A percentile compares a stretch with the other conserved stretches of the same genome.
These are phyloP conservation scores for Fusarium odoratissimum DNA, from an alignment of 2,329 filamentous ascomycete species.

Conservation along the genomic window DNA sequence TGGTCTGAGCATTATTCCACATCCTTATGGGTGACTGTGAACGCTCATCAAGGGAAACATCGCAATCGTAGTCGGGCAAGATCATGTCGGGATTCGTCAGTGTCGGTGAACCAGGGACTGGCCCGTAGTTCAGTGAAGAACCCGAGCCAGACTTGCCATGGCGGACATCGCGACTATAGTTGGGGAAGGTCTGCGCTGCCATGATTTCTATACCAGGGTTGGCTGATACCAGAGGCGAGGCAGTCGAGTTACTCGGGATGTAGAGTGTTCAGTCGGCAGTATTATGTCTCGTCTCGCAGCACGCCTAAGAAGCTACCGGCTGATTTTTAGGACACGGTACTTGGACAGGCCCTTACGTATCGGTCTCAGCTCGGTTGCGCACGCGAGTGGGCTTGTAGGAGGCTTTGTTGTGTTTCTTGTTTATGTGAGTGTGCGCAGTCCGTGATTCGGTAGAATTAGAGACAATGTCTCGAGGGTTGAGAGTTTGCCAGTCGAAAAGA, in stretches of 20 bases:
- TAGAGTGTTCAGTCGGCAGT: background rate
- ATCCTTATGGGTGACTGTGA: constrained; percentile 63
- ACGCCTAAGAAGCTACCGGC: constrained; percentile 11
- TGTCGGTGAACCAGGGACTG: constrained; percentile 79
- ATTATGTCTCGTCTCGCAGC: constrained; percentile 16
- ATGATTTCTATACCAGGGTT: constrained; percentile 35
- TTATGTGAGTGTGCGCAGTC: constrained; percentile 18
- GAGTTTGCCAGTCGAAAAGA: constrained; percentile 27
- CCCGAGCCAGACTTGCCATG: constrained; percentile 44
- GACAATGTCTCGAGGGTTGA: constrained; percentile 25
- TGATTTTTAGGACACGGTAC: constrained; percentile 26
- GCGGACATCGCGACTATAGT: constrained; percentile 45
- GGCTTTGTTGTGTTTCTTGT: constrained; percentile 22
- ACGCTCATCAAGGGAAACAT: constrained; percentile 64
- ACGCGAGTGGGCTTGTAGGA: constrained; percentile 22
- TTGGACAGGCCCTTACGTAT: constrained; percentile 8
- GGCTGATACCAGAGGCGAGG: constrained; percentile 1
- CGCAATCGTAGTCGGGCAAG: constrained; percentile 77
- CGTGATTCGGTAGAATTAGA: constrained; percentile 35
- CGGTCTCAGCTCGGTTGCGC: constrained; percentile 29
- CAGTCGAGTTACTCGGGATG: background rate
- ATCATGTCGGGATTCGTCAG: constrained; percentile 97
- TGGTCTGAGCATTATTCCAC: constrained; percentile 62
- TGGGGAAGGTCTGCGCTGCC: constrained; percentile 47
- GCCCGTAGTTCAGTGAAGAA: constrained; percentile 54